Conservation (phyloP, 73 alveolate species). For the Paramecium octaurelia region DNA sequence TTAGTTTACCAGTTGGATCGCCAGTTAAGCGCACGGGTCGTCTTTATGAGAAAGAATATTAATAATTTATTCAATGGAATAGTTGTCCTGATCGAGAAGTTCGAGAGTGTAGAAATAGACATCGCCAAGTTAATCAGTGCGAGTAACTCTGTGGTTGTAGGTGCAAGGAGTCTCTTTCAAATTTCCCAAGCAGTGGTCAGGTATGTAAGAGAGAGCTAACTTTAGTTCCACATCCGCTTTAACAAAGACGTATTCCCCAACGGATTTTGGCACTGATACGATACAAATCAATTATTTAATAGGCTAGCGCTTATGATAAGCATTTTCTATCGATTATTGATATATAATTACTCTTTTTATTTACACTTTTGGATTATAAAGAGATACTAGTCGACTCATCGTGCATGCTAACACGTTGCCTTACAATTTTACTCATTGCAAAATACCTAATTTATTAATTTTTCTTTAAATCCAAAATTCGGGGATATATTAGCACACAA, state of each 20-base stretch:
- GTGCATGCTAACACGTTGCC: slow-evolving; percentile 7
- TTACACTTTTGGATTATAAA: not conserved
- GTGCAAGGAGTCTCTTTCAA: slow-evolving; percentile 33
- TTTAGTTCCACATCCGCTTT: slow-evolving; percentile 32
- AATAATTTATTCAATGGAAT: not conserved
- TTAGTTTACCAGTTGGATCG: not conserved
- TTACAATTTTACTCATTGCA: slow-evolving; percentile 16
- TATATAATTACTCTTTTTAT: not conserved
- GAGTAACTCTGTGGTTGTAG: slow-evolving; percentile 15
- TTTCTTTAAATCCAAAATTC: not conserved
- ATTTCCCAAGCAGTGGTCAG: not conserved
- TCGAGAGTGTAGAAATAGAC: slow-evolving; percentile 42
- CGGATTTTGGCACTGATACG: not conserved
- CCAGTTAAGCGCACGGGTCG: slow-evolving; percentile 12
- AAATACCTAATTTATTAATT: not conserved
- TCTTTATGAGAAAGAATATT: not conserved
- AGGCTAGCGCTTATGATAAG: not conserved
- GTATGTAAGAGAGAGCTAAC: slow-evolving; percentile 14
- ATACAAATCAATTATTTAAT: slow-evolving; percentile 1
- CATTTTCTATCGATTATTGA: not conserved
- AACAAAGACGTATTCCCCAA: not conserved
- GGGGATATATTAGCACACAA: not conserved
- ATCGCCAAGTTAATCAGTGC: slow-evolving; percentile 28
- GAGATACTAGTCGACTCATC: not conserved
- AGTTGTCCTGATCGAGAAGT: not conserved